A percentile compares a stretch with the other conserved stretches of the same genome.
Evolutionary conservation across 2,329 filamentous ascomycete species (phyloP).

Genomic region (Phoma herbarum): DNA sequence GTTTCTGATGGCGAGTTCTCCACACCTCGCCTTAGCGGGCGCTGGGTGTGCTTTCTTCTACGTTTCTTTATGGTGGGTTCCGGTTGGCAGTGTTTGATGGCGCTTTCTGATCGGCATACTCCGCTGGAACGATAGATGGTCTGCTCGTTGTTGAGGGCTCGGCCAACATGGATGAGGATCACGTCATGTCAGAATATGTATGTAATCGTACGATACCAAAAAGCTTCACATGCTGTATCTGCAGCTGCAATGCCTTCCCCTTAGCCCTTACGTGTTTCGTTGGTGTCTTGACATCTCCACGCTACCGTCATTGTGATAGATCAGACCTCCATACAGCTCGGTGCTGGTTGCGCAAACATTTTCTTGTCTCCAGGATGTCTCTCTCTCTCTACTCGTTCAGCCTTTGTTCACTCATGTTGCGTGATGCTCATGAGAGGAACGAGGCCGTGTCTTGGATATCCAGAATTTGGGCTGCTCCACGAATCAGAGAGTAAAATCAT

Average conservation of each 20-base stretch:
- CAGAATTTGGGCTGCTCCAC: too few relatives aligned
- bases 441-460: too few relatives aligned
- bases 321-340: too few relatives aligned
- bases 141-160: slow-evolving; percentile 7
- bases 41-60: slow-evolving; percentile 35
- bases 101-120: slow-evolving; percentile 15
- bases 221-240: slow-evolving; percentile 23
- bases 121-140: slow-evolving; percentile 20
- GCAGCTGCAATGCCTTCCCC: slow-evolving; percentile 18
- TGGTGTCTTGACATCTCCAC: too few relatives aligned
- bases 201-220: slow-evolving; percentile 28
- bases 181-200: slow-evolving; percentile 27
- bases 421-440: too few relatives aligned
- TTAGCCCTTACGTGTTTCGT: too few relatives aligned
- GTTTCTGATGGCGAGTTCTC: slow-evolving; percentile 28
- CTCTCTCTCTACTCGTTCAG: too few relatives aligned
- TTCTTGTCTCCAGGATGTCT: too few relatives aligned
- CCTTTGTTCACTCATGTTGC: too few relatives aligned
- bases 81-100: slow-evolving; percentile 14
- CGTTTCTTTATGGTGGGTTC: slow-evolving; percentile 20
- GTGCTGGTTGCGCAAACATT: too few relatives aligned
- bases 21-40: slow-evolving; percentile 43
- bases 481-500: too few relatives aligned
- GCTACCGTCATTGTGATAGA: too few relatives aligned
- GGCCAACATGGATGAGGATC: slow-evolving; percentile 18